Evolutionary conservation across 1,284 basidiomycete genomes (phyloP).

Genomic region (Dichomitus squalens): DNA sequence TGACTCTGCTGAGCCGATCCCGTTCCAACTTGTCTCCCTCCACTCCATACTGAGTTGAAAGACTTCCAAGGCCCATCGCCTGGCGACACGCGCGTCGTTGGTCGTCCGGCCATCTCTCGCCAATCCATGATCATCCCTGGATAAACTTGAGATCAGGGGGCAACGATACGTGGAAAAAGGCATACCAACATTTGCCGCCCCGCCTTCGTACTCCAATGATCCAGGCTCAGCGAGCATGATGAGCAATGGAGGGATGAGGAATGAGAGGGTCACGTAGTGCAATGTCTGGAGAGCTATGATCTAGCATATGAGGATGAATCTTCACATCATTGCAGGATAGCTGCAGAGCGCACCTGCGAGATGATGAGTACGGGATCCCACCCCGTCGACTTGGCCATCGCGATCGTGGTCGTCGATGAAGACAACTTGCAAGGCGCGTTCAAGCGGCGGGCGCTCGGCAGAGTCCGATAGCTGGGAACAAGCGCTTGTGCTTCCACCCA

Average conservation of each 20-base stretch:
- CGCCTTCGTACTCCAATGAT: constrained; percentile 84
- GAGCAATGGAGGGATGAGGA: constrained; percentile 84
- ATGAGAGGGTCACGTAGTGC: constrained; percentile 87
- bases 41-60: constrained; percentile 74
- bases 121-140: constrained; percentile 94
- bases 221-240: constrained; percentile 72
- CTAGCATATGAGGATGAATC: constrained; percentile 42
- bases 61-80: constrained; percentile 67
- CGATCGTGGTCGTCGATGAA: constrained; percentile 1
- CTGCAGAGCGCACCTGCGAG: constrained; percentile 58
- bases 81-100: constrained; percentile 67
- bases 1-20: constrained; percentile 52
- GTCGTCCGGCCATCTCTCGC: constrained; percentile 88
- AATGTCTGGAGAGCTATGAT: constrained; percentile 91
- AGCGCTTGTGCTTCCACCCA: no score
- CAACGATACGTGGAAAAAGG: constrained; percentile 5
- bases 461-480: no score
- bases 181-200: constrained; percentile 79
- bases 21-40: constrained; percentile 68
- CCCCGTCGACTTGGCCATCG: constrained; percentile 36
- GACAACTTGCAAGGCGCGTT: no score
- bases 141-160: background rate
- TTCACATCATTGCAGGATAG: background rate
- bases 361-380: constrained; percentile 81
- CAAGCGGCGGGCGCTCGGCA: no score